These are phyloP conservation scores for Sporothrix humicola DNA, from an alignment of 2,329 filamentous ascomycete genomes.

Conservation along the genomic window DNA sequence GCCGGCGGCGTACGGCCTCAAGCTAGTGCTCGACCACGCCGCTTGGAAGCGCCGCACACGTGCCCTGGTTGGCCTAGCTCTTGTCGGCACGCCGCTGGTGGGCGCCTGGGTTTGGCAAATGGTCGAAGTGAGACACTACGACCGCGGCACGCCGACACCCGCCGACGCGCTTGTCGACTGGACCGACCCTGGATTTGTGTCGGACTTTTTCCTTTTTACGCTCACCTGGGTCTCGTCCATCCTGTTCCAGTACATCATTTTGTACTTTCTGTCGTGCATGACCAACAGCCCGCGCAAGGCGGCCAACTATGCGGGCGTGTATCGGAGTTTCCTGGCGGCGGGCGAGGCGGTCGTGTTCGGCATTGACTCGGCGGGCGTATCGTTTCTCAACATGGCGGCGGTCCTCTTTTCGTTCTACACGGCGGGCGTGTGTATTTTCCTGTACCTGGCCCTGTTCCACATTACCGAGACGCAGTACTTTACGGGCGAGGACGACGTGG, in stretches of 20 bases:
- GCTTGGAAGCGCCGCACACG: conserved; percentile 15
- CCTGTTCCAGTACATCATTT: conserved; percentile 44
- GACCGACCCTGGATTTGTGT: neutral
- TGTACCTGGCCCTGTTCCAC: conserved; percentile 38
- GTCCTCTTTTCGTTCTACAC: neutral
- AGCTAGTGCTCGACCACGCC: conserved; percentile 1
- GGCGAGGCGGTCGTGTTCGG: conserved; percentile 42
- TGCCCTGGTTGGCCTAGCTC: neutral
- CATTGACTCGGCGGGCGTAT: conserved; percentile 13
- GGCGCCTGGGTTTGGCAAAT: conserved; percentile 45
- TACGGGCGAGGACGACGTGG: conserved; percentile 40
- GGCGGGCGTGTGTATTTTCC: conserved; percentile 32
- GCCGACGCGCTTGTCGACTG: conserved; percentile 14
- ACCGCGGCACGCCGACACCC: conserved; percentile 38
- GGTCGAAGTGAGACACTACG: conserved; percentile 38
- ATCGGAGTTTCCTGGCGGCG: conserved; percentile 41
- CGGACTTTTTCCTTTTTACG: neutral
- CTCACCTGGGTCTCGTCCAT: conserved; percentile 27
- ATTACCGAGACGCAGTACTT: conserved; percentile 42
- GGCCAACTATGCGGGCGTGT: conserved; percentile 40
- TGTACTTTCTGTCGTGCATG: conserved; percentile 42
- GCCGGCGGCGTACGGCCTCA: conserved; percentile 41
- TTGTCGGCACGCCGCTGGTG: conserved; percentile 38
- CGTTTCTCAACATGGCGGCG: neutral
- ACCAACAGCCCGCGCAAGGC: conserved; percentile 40